These are phyloP conservation scores for Huntiella abstrusa DNA, from an alignment of 2,329 filamentous ascomycete genomes.

Conservation along the genomic window DNA sequence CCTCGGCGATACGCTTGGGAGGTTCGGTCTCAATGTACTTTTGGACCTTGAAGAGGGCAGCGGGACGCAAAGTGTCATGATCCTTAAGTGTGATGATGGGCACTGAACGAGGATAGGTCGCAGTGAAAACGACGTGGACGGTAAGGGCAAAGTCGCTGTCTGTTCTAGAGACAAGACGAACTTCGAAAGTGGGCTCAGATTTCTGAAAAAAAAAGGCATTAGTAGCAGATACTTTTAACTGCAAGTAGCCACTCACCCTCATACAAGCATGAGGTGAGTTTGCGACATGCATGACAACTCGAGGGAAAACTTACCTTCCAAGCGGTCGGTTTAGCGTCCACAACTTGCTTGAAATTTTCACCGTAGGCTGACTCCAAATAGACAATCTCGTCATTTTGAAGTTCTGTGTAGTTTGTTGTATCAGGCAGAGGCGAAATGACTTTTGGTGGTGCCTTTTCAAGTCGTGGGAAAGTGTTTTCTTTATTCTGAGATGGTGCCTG, in stretches of 20 bases:
- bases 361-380: slow-evolving; percentile 75
- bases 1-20: slow-evolving; percentile 30
- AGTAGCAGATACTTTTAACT: background rate
- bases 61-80: slow-evolving; percentile 45
- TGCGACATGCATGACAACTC: too few species aligned
- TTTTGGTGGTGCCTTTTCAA: slow-evolving; percentile 18
- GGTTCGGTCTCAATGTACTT: slow-evolving; percentile 42
- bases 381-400: slow-evolving; percentile 74
- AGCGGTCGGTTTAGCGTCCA: slow-evolving; percentile 44
- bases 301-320: slow-evolving; percentile 51
- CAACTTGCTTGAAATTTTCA: slow-evolving; percentile 66
- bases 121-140: slow-evolving; percentile 64
- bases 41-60: slow-evolving; percentile 51
- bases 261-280: slow-evolving; percentile 4
- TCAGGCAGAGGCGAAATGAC: slow-evolving; percentile 16
- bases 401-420: slow-evolving; percentile 55
- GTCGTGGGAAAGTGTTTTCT: slow-evolving; percentile 26
- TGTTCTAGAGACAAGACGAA: slow-evolving; percentile 54
- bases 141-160: slow-evolving; percentile 53
- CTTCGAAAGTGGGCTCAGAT: slow-evolving; percentile 66
- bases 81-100: slow-evolving; percentile 54
- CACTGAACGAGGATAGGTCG: slow-evolving; percentile 74
- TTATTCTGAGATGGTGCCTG: background rate
- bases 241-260: background rate
- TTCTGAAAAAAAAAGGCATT: slow-evolving; percentile 28